A percentile compares a stretch with the other conserved stretches of the same genome.
Evolutionary conservation across 176 grass and related monocot species (phyloP).

Genomic region (Leersia perrieri): DNA sequence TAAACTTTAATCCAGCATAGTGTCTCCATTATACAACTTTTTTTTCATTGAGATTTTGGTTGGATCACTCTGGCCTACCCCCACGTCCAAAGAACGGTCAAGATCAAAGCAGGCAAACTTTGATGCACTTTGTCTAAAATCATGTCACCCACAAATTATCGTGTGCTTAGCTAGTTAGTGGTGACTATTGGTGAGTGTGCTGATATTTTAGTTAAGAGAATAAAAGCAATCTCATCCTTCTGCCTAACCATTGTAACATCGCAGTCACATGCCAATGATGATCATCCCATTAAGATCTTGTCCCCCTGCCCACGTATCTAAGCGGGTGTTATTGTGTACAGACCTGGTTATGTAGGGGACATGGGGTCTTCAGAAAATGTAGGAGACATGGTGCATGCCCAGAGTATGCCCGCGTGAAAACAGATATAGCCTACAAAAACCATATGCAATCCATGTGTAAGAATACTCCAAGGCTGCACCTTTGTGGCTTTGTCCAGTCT

Average conservation of each 20-base stretch:
- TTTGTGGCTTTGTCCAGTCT: constrained; percentile 1
- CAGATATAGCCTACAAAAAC: constrained; percentile 34
- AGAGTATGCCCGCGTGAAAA: constrained; percentile 3
- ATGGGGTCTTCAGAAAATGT: background rate
- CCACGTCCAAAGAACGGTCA: background rate
- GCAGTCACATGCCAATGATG: constrained; percentile 22
- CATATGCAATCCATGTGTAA: constrained; percentile 25
- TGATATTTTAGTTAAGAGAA: constrained; percentile 11
- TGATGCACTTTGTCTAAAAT: constrained; percentile 8
- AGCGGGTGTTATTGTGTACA: constrained; percentile 4
- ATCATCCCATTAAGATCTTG: constrained; percentile 21
- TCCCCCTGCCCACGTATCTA: constrained; percentile 18
- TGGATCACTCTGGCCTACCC: background rate
- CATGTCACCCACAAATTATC: constrained; percentile 20
- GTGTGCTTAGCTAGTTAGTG: background rate
- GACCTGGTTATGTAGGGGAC: constrained; percentile 33
- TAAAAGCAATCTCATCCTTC: constrained; percentile 35
- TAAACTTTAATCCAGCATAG: constrained; percentile 20
- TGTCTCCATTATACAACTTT: background rate
- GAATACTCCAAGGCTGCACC: background rate
- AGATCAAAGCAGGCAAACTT: constrained; percentile 14
- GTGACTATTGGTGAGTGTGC: constrained; percentile 13
- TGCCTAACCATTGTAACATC: constrained; percentile 29
- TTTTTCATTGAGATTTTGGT: background rate
- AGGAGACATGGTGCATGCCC: constrained; percentile 1